Evolutionary conservation across 441 rosid species (phyloP).

Genomic region (Bruguiera hainesii): DNA sequence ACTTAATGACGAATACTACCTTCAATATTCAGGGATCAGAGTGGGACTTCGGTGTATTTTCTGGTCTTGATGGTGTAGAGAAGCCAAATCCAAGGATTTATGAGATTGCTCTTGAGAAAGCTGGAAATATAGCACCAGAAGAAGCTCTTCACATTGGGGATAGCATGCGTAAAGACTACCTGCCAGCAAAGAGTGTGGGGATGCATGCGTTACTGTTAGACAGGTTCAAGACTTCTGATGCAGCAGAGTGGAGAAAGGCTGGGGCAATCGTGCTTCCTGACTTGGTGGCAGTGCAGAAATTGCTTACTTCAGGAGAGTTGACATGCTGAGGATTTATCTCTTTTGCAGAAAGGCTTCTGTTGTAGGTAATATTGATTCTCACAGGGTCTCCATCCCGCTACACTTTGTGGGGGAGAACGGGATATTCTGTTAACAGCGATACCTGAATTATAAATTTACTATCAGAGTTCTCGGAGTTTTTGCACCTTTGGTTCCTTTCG

Average conservation of each 20-base stretch:
- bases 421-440: too few relatives aligned
- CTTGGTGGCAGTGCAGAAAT: slow-evolving; percentile 57
- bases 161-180: slow-evolving; percentile 86
- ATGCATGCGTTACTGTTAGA: slow-evolving; percentile 91
- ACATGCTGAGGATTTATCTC: slow-evolving; percentile 20
- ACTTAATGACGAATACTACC: neutral
- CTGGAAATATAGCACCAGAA: slow-evolving; percentile 69
- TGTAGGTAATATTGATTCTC: neutral
- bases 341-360: slow-evolving; percentile 2
- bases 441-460: too few relatives aligned
- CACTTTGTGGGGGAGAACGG: too few relatives aligned
- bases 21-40: slow-evolving; percentile 55
- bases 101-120: slow-evolving; percentile 68
- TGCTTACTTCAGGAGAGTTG: slow-evolving; percentile 46
- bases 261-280: slow-evolving; percentile 85
- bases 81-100: slow-evolving; percentile 85
- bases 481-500: too few relatives aligned
- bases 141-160: slow-evolving; percentile 85
- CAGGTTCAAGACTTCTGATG: slow-evolving; percentile 77
- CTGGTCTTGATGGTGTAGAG: slow-evolving; percentile 94
- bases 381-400: neutral
- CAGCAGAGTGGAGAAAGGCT: slow-evolving; percentile 71
- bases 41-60: slow-evolving; percentile 98
- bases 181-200: slow-evolving; percentile 77
- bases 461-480: too few relatives aligned